phyloP scores from a whole-genome alignment of 2,329 filamentous ascomycete genomes.

The Pseudogymnoascus sp. region DNA sequence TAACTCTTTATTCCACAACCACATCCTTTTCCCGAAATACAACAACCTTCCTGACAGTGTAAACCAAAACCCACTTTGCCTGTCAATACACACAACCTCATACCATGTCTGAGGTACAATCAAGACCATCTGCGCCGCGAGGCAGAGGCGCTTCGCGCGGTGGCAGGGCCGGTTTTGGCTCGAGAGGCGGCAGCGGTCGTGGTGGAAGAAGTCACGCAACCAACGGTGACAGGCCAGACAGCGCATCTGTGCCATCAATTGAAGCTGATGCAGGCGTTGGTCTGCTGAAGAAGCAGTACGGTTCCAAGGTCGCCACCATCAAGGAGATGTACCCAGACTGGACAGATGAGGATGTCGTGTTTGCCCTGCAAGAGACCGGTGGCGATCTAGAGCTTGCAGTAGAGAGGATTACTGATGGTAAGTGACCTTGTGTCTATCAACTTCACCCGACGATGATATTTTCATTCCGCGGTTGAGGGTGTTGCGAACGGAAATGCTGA shows the following conservation, averaged over 20 bases:
- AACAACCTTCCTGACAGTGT: background rate
- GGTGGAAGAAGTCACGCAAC: slow-evolving; percentile 57
- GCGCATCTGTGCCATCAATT: slow-evolving; percentile 51
- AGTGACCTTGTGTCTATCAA: slow-evolving; percentile 18
- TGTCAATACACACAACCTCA: slow-evolving; percentile 24
- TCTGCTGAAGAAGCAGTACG: slow-evolving; percentile 85
- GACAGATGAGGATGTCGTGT: slow-evolving; percentile 91
- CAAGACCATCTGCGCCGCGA: slow-evolving; percentile 73
- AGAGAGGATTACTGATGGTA: slow-evolving; percentile 74
- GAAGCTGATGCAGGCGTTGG: slow-evolving; percentile 85
- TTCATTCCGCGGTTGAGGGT: background rate
- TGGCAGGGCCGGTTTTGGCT: slow-evolving; percentile 68
- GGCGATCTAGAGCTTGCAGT: slow-evolving; percentile 70
- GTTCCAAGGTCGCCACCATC: slow-evolving; percentile 68
- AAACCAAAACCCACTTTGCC: background rate
- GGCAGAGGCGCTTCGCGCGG: slow-evolving; percentile 87
- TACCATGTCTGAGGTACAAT: slow-evolving; percentile 90
- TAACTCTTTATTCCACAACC: slow-evolving; percentile 7
- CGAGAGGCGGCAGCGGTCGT: slow-evolving; percentile 53
- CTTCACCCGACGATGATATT: slow-evolving; percentile 3
- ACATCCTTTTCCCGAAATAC: slow-evolving; percentile 8
- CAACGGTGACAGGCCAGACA: slow-evolving; percentile 65
- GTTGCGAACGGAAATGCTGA: background rate
- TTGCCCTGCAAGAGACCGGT: slow-evolving; percentile 81
- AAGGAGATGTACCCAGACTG: slow-evolving; percentile 93